These are phyloP conservation scores for Phenoliferia sp. DNA, from an alignment of 1,284 basidiomycete species.

Conservation along the genomic window DNA sequence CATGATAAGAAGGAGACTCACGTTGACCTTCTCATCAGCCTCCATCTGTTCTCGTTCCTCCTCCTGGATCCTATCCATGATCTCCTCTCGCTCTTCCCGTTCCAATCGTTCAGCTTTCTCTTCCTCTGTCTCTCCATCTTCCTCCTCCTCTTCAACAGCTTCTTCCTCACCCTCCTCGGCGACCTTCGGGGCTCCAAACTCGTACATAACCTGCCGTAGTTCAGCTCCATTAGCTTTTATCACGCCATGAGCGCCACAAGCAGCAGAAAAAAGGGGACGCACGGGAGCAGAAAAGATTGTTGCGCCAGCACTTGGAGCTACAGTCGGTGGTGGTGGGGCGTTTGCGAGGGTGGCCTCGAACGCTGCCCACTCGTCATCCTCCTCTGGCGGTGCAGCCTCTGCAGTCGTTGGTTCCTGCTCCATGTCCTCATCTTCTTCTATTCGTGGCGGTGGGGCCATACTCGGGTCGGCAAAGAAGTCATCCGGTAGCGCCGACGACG, in stretches of 20 bases:
- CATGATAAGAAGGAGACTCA: too few species aligned
- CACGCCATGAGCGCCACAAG: background rate
- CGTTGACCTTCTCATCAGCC: conserved; percentile 30
- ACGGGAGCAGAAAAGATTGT: conserved; percentile 28
- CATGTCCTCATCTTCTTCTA: conserved; percentile 41
- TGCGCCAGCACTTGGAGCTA: conserved; percentile 5
- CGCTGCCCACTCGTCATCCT: conserved; percentile 26
- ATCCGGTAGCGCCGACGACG: conserved; percentile 50
- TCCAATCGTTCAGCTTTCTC: conserved; percentile 18
- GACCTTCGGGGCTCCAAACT: conserved; percentile 31
- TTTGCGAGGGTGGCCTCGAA: conserved; percentile 20
- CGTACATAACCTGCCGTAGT: conserved; percentile 11
- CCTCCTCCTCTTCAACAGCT: conserved; percentile 25
- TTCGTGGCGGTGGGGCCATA: conserved; percentile 47
- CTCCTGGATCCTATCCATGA: conserved; percentile 26
- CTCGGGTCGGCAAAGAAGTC: conserved; percentile 76
- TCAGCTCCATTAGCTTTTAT: background rate
- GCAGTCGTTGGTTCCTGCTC: conserved; percentile 41
- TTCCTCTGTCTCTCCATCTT: conserved; percentile 22
- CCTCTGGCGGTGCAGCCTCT: conserved; percentile 1
- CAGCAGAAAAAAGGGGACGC: background rate
- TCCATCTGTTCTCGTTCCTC: conserved; percentile 31
- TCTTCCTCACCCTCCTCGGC: conserved; percentile 13
- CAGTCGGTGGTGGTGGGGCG: background rate
- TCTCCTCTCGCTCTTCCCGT: conserved; percentile 31